A percentile compares a stretch with the other conserved stretches of the same genome.
phyloP scores from a whole-genome alignment of 257 asterid genomes.

The Jacaranda mimosifolia region DNA sequence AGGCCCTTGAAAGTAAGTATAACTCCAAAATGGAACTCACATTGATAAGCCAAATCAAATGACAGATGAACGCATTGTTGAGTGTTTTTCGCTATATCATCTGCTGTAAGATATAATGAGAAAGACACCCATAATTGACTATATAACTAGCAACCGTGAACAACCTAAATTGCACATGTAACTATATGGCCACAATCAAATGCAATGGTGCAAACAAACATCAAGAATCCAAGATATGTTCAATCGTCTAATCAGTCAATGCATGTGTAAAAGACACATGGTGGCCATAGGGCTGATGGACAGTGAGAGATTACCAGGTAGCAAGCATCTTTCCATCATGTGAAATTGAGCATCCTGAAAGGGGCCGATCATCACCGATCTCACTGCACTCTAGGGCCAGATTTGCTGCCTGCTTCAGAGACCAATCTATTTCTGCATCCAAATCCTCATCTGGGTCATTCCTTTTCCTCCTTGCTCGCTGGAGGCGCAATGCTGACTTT shows the following conservation, averaged over 20 bases:
- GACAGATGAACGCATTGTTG: neutral
- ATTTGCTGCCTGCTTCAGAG: conserved; percentile 75
- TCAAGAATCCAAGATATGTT: neutral
- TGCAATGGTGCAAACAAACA: neutral
- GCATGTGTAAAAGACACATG: neutral
- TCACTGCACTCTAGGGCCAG: conserved; percentile 77
- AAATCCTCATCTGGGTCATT: conserved; percentile 97
- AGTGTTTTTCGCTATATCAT: neutral
- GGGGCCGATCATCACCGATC: conserved; percentile 95
- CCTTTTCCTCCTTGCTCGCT: conserved; percentile 81
- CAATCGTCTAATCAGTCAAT: neutral
- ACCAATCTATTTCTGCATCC: conserved; percentile 92
- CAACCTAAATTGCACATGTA: neutral
- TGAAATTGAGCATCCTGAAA: conserved; percentile 88
- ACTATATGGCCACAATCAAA: conserved; percentile 21
- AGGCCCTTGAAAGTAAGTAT: neutral
- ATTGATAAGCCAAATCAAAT: conserved; percentile 3
- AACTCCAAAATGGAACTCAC: neutral
- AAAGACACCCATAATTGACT: conserved; percentile 10
- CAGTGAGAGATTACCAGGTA: conserved; percentile 68
- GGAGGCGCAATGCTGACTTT: conserved; percentile 81
- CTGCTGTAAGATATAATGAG: neutral
- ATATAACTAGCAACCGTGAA: conserved; percentile 16
- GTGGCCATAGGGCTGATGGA: neutral
- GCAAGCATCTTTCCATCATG: conserved; percentile 89